phyloP scores from a whole-genome alignment of 2,329 filamentous ascomycete species.

The Cytospora leucostoma region DNA sequence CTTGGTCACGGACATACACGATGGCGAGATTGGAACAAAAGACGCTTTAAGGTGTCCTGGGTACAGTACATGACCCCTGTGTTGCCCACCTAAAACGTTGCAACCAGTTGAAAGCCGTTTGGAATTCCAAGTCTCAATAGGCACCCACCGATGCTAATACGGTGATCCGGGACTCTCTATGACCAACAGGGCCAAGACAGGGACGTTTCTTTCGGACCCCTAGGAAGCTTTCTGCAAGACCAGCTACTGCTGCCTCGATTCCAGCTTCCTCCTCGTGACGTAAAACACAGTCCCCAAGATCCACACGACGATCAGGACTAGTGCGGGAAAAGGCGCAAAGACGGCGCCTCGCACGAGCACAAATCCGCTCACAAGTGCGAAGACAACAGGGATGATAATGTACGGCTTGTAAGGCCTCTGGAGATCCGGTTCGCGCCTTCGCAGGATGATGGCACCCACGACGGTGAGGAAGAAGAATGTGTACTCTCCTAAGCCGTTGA shows the following conservation, averaged over 20 bases:
- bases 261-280: conserved; percentile 22
- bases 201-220: neutral
- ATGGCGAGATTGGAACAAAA: no score
- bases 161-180: no score
- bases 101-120: no score
- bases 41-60: no score
- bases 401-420: conserved; percentile 57
- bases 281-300: conserved; percentile 50
- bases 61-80: no score
- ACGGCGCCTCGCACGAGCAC: conserved; percentile 60
- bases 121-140: no score
- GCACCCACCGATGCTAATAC: no score
- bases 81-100: no score
- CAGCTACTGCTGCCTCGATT: conserved; percentile 1
- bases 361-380: conserved; percentile 60
- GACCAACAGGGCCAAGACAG: neutral
- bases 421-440: conserved; percentile 57
- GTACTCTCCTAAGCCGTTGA: conserved; percentile 61
- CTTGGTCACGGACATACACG: no score
- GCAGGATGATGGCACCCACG: conserved; percentile 57
- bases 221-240: neutral
- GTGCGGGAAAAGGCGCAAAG: conserved; percentile 57
- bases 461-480: conserved; percentile 67
- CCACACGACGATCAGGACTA: conserved; percentile 55
- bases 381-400: conserved; percentile 52